phyloP scores from a whole-genome alignment of 2,329 filamentous ascomycete species.

The Alternaria incomplexa region DNA sequence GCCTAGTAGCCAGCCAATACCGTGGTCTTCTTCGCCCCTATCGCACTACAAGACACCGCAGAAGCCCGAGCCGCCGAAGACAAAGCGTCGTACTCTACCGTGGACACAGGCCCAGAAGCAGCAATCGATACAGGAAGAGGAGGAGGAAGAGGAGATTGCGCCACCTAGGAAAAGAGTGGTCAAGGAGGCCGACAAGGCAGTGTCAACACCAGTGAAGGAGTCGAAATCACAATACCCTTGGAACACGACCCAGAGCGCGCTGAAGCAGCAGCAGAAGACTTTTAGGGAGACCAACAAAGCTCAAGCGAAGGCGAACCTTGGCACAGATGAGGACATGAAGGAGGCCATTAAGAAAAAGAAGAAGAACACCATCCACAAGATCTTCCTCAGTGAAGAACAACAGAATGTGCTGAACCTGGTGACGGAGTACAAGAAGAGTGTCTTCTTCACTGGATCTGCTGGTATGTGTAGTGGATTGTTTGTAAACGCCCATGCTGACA shows the following conservation, averaged over 20 bases:
- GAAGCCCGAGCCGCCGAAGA: constrained; percentile 18
- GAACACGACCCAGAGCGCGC: constrained; percentile 75
- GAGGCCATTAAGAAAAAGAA: constrained; percentile 54
- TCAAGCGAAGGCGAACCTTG: constrained; percentile 48
- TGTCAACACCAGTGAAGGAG: constrained; percentile 55
- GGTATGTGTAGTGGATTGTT: constrained; percentile 51
- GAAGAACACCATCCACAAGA: constrained; percentile 56
- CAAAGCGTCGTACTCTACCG: constrained; percentile 60
- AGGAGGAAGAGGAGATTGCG: constrained; percentile 22
- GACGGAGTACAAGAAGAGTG: constrained; percentile 78
- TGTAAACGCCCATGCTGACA: constrained; percentile 1
- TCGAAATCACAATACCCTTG: constrained; percentile 58
- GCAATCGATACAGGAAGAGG: constrained; percentile 25
- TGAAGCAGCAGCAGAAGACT: constrained; percentile 80
- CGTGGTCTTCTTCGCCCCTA: constrained; percentile 74
- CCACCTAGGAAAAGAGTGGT: constrained; percentile 38
- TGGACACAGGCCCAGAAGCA: constrained; percentile 53
- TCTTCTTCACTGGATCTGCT: constrained; percentile 97
- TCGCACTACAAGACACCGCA: constrained; percentile 50
- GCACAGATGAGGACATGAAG: constrained; percentile 55
- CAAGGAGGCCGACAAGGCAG: constrained; percentile 44
- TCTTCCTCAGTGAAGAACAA: constrained; percentile 87
- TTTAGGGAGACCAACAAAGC: constrained; percentile 68
- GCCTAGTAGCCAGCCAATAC: constrained; percentile 63
- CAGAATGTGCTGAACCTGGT: constrained; percentile 83